Conservation (phyloP, 2,329 filamentous ascomycete genomes). For the Colletotrichum coccodes region DNA sequence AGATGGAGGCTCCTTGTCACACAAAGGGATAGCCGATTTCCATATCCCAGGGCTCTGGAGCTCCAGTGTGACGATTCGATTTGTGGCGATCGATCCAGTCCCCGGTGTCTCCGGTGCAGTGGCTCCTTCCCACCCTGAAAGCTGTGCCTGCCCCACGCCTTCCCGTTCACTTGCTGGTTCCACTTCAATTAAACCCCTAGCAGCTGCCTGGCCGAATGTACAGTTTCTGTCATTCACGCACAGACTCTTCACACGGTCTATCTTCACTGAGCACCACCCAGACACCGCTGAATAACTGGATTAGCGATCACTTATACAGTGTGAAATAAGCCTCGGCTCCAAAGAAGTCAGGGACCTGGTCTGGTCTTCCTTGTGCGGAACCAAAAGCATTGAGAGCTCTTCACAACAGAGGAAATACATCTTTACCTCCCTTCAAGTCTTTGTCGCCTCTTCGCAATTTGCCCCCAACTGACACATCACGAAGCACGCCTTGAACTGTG, state of each 20-base stretch:
- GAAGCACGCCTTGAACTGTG: neutral
- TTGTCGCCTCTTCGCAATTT: slow-evolving; percentile 11
- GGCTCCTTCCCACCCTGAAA: slow-evolving; percentile 9
- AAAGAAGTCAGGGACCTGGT: neutral
- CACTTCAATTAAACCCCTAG: slow-evolving; percentile 30
- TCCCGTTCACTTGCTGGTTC: slow-evolving; percentile 9
- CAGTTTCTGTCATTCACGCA: neutral
- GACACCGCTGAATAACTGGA: neutral
- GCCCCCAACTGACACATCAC: neutral
- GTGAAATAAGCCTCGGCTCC: neutral
- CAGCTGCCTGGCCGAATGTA: slow-evolving; percentile 9
- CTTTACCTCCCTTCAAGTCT: neutral
- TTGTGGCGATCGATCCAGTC: slow-evolving; percentile 24
- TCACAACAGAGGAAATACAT: neutral
- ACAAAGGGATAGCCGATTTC: neutral
- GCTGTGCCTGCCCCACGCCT: slow-evolving; percentile 15
- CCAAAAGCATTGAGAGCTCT: neutral
- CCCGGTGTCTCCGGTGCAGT: slow-evolving; percentile 21
- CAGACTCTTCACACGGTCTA: neutral
- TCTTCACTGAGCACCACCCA: neutral
- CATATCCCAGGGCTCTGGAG: neutral
- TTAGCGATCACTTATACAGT: slow-evolving; percentile 16
- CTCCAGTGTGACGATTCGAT: slow-evolving; percentile 16
- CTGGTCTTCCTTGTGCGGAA: neutral
- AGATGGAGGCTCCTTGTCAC: neutral